Evolutionary conservation across 805 yeast species (phyloP).

Genomic region (Lipomyces oligophaga): DNA sequence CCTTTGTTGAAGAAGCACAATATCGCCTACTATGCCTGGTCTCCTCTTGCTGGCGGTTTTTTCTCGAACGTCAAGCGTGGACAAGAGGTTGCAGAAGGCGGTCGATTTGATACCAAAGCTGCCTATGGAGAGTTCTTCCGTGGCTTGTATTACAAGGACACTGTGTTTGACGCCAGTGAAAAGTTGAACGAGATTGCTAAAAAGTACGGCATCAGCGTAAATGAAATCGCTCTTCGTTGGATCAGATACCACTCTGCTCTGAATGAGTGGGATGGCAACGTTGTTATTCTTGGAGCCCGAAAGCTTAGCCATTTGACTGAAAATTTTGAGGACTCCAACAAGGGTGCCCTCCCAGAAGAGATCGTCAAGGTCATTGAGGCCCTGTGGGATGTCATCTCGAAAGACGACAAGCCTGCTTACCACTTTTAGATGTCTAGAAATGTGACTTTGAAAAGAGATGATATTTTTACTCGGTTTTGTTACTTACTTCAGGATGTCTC

Average conservation of each 20-base stretch:
- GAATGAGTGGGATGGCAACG: conserved; percentile 21
- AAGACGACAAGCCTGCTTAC: not conserved
- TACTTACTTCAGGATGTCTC: not conserved
- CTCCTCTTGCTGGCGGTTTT: conserved; percentile 9
- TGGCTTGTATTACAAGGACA: conserved; percentile 3
- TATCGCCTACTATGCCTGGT: not conserved
- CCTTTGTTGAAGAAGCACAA: conserved; percentile 15
- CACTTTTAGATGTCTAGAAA: not conserved
- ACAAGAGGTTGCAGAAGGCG: not conserved
- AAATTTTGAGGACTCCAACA: conserved; percentile 24
- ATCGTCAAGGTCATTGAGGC: conserved; percentile 26
- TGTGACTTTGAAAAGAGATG: not conserved
- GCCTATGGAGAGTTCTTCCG: not conserved
- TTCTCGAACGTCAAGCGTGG: conserved; percentile 10
- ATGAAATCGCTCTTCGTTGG: conserved; percentile 30
- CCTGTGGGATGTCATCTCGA: not conserved
- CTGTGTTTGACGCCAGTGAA: conserved; percentile 6
- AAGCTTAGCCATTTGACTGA: conserved; percentile 26
- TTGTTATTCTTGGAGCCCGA: conserved; percentile 31
- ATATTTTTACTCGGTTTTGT: not conserved
- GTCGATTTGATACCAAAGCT: conserved; percentile 6
- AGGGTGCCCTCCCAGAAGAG: conserved; percentile 30
- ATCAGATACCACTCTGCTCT: conserved; percentile 28
- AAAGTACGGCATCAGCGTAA: conserved; percentile 3
- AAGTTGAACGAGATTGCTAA: conserved; percentile 1